A percentile compares a stretch with the other conserved stretches of the same genome.
phyloP scores from a whole-genome alignment of 495 filamentous ascomycete genomes.

The Neurospora sp. region DNA sequence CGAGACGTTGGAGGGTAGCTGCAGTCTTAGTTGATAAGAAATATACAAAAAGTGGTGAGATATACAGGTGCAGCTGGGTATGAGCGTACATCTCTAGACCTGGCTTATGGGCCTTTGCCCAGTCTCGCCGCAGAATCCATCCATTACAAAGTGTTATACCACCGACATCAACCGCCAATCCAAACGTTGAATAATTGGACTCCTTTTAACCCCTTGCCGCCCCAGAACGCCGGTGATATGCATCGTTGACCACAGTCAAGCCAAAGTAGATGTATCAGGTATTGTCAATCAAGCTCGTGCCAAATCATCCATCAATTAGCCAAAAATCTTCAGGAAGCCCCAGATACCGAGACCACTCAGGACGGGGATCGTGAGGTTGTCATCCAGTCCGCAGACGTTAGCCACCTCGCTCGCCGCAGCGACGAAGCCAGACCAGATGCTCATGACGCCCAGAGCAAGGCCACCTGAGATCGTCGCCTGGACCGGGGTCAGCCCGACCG shows the following conservation, averaged over 20 bases:
- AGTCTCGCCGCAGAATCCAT: neutral
- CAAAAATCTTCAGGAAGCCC: slow-evolving; percentile 89
- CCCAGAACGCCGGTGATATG: neutral
- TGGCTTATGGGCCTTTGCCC: neutral
- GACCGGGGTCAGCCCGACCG: slow-evolving; percentile 36
- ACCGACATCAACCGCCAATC: neutral
- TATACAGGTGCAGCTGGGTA: neutral
- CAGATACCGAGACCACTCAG: slow-evolving; percentile 84
- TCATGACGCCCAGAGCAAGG: slow-evolving; percentile 73
- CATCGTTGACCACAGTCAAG: slow-evolving; percentile 5
- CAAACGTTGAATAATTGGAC: neutral
- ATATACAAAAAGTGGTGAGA: neutral
- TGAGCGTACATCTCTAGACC: neutral
- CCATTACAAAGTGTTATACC: neutral
- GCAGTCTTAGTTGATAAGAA: neutral
- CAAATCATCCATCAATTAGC: slow-evolving; percentile 28
- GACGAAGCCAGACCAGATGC: slow-evolving; percentile 75
- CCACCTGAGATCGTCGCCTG: slow-evolving; percentile 50
- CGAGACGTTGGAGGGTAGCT: neutral
- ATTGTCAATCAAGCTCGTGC: neutral
- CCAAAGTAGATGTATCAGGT: neutral
- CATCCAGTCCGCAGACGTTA: slow-evolving; percentile 87
- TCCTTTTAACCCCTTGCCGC: neutral
- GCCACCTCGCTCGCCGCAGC: slow-evolving; percentile 84
- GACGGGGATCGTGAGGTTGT: slow-evolving; percentile 93